A percentile compares a stretch with the other conserved stretches of the same genome.
Evolutionary conservation across 768 basidiomycete species (phyloP).

Genomic region (Coprinellus micaceus): DNA sequence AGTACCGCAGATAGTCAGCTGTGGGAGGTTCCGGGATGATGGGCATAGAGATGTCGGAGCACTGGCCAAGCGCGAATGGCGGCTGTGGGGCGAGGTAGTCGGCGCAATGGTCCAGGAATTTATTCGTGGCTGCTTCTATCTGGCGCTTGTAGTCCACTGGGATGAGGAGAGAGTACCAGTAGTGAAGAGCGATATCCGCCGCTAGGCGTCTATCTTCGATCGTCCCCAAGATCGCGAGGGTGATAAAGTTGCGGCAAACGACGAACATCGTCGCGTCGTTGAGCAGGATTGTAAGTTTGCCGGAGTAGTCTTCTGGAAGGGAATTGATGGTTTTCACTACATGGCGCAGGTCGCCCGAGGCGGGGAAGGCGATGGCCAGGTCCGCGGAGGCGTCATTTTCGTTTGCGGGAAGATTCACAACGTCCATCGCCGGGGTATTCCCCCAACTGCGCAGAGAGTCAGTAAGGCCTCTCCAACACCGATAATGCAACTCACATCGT

Average conservation of each 20-base stretch:
- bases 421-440: conserved; percentile 20
- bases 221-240: conserved; percentile 33
- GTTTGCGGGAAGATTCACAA: conserved; percentile 19
- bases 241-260: conserved; percentile 32
- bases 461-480: background rate
- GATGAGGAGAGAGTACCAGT: conserved; percentile 41
- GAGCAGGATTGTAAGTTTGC: conserved; percentile 31
- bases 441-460: conserved; percentile 15
- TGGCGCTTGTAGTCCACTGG: conserved; percentile 25
- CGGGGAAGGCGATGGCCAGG: conserved; percentile 18
- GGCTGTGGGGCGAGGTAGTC: conserved; percentile 31
- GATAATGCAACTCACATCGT: background rate
- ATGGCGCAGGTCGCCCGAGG: conserved; percentile 43
- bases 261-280: conserved; percentile 30
- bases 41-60: too few relatives aligned
- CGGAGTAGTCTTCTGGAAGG: conserved; percentile 36
- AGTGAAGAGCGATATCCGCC: conserved; percentile 40
- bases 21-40: too few relatives aligned
- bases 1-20: conserved; percentile 27
- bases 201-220: conserved; percentile 25
- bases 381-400: conserved; percentile 13
- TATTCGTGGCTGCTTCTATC: conserved; percentile 12
- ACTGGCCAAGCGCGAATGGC: background rate
- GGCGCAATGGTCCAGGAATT: conserved; percentile 2
- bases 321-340: conserved; percentile 36